Base-by-base conservation (phyloP, 495 filamentous ascomycete species). In the Talaromyces stipitatus region DNA sequence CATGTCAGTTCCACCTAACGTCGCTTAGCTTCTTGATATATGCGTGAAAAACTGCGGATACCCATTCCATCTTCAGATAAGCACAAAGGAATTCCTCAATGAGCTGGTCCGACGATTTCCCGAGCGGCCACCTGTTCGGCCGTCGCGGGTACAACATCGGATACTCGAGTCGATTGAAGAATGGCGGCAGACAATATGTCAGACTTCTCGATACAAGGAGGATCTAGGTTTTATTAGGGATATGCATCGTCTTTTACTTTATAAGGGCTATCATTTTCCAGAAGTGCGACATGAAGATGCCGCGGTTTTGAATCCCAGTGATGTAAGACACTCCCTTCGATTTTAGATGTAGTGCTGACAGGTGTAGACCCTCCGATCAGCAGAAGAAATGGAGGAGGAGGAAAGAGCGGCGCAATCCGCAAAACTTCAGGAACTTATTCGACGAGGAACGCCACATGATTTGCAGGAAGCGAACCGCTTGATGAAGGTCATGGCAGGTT, bases 21-120 rank as follows among this genome's bases (percentile, higher is more conserved):
- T 51, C n/a, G 32, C 51, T 53, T 68, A 87, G 82, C 85, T 98
- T 54, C 87, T 98, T 66, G 94, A 98, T 67, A 97, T 97, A 50
- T 97, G 92, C 70, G 94, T 97, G 69, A 98, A 98, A 75, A 98
- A 98, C 72, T 98, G 94, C 83, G 94, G 94, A 63, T 98, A 98
- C 72, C 91, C 95, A 16, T 98, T 98, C 72, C 94, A 98, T 60
- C 85, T 98, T 36, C 94, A 98, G 73, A 97, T 98, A 70, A 90
- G 87, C 69, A 97, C 94, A 56, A 98, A 98, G 70, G 94, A 98
- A 63, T 97, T 98, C 65, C 82, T 98, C 56, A 98, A 97, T 77
- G 94, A 98, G 79, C 86, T 98, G 60, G 94, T 98, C 26, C 86
- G 94, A 57, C 82, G 92, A 54, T 98, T 98, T 67, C 94, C 94